These are phyloP conservation scores for Umbelopsis sp. DNA, from an alignment of 371 early-diverging fungal species.

Conservation along the genomic window DNA sequence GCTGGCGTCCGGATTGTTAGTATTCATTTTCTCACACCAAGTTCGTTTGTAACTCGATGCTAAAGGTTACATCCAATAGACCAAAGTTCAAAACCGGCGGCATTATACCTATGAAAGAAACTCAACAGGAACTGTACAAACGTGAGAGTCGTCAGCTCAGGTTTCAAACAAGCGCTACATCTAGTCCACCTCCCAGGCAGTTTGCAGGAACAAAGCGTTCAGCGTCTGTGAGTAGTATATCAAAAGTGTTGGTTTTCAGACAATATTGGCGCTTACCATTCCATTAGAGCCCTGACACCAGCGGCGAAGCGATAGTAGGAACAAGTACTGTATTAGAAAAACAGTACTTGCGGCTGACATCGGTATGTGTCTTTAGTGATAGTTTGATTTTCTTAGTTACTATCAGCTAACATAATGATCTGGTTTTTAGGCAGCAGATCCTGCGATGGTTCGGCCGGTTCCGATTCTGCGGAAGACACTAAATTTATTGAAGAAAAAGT, in stretches of 20 bases:
- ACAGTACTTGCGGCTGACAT: slow-evolving; percentile 83
- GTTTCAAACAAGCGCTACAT: slow-evolving; percentile 35
- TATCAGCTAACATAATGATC: background rate
- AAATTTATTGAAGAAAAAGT: slow-evolving; percentile 69
- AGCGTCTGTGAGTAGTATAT: background rate
- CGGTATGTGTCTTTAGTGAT: slow-evolving; percentile 38
- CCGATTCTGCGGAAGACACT: slow-evolving; percentile 69
- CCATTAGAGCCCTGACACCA: slow-evolving; percentile 69
- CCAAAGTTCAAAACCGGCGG: slow-evolving; percentile 15
- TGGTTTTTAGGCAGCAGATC: slow-evolving; percentile 75
- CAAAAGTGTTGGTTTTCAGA: too few relatives aligned
- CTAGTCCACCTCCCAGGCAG: slow-evolving; percentile 6
- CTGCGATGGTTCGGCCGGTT: slow-evolving; percentile 82
- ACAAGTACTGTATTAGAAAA: slow-evolving; percentile 81
- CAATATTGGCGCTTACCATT: slow-evolving; percentile 13
- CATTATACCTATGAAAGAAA: slow-evolving; percentile 17
- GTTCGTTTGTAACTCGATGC: too few relatives aligned
- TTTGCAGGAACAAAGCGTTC: background rate
- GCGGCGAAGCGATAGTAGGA: slow-evolving; percentile 82
- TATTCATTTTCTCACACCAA: background rate
- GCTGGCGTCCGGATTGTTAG: slow-evolving; percentile 31
- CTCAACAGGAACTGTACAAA: slow-evolving; percentile 21
- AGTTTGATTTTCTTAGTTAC: background rate
- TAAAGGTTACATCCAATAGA: background rate
- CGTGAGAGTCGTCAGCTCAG: slow-evolving; percentile 28